Evolutionary conservation across 768 basidiomycete species (phyloP).

Genomic region (Boletus sp.): DNA sequence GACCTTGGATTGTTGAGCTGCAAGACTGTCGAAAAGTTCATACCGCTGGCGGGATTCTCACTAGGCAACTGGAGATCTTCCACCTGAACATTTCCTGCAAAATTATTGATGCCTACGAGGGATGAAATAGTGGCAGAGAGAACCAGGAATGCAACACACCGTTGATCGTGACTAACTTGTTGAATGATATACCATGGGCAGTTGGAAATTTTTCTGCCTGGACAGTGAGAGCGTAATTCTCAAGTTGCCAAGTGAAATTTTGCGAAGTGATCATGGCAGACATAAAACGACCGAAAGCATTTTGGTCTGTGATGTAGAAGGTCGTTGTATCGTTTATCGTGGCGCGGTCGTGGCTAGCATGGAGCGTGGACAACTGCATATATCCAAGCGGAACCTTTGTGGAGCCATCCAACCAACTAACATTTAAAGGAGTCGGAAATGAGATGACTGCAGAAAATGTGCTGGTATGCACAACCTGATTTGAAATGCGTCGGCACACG

Average conservation of each 20-base stretch:
- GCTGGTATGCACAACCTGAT: constrained; percentile 63
- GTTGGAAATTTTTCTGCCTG: constrained; percentile 68
- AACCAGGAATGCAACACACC: constrained; percentile 34
- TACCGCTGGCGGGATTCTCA: constrained; percentile 64
- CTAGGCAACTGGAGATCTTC: constrained; percentile 62
- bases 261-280: constrained; percentile 59
- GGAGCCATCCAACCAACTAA: constrained; percentile 57
- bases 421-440: constrained; percentile 56
- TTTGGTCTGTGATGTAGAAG: constrained; percentile 55
- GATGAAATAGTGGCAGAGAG: neutral
- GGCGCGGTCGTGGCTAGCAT: constrained; percentile 54
- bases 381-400: constrained; percentile 51
- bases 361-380: constrained; percentile 47
- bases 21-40: constrained; percentile 60
- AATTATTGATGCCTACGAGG: constrained; percentile 55
- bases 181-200: constrained; percentile 62
- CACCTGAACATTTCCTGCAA: constrained; percentile 51
- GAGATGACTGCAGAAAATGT: constrained; percentile 60
- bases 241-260: constrained; percentile 67
- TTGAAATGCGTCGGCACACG: neutral
- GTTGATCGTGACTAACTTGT: constrained; percentile 56
- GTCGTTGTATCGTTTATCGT: constrained; percentile 57
- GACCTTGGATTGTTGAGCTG: constrained; percentile 58
- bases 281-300: constrained; percentile 61
- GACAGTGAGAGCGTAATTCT: constrained; percentile 53